Percentiles rank a stretch among this genome's conserved stretches.
These are phyloP conservation scores for Umbellularia californica DNA, from an alignment of 164 flowering plant species.

Conservation along the genomic window DNA sequence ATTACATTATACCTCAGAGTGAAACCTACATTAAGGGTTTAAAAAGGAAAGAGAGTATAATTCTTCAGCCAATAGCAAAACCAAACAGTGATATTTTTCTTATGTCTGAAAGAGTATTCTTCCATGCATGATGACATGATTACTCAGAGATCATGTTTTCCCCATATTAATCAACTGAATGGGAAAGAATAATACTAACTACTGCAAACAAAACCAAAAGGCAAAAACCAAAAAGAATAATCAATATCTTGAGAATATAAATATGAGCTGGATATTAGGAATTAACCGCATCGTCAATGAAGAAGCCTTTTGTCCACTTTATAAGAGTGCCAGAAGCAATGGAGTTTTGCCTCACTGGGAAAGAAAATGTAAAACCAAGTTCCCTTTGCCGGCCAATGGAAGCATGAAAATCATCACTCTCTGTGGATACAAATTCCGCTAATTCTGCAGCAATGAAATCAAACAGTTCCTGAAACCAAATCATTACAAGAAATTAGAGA, in stretches of 20 bases:
- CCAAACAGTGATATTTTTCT: too few species aligned
- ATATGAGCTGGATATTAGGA: background rate
- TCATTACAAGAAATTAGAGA: background rate
- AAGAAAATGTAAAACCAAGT: conserved; percentile 92
- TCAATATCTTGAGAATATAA: background rate
- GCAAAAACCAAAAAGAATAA: conserved; percentile 14
- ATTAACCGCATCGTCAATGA: conserved; percentile 67
- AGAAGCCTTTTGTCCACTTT: conserved; percentile 92
- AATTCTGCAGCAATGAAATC: conserved; percentile 77
- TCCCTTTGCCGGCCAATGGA: conserved; percentile 69
- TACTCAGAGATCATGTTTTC: too few species aligned
- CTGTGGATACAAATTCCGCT: conserved; percentile 80
- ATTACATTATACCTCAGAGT: too few species aligned
- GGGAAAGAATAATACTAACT: too few species aligned
- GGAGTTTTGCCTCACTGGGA: conserved; percentile 78
- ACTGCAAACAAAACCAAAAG: too few species aligned
- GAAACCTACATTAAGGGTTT: too few species aligned
- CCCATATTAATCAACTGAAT: too few species aligned
- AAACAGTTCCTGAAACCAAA: conserved; percentile 61
- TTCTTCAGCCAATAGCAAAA: too few species aligned
- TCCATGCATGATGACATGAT: too few species aligned
- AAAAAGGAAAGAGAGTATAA: background rate
- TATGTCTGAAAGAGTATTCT: too few species aligned
- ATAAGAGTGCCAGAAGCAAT: conserved; percentile 75
- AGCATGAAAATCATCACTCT: conserved; percentile 53